Percentiles rank a stretch among this genome's conserved stretches.
Conservation (phyloP, 352 stramenopile genomes). For the Phytopythium ostracodes region DNA sequence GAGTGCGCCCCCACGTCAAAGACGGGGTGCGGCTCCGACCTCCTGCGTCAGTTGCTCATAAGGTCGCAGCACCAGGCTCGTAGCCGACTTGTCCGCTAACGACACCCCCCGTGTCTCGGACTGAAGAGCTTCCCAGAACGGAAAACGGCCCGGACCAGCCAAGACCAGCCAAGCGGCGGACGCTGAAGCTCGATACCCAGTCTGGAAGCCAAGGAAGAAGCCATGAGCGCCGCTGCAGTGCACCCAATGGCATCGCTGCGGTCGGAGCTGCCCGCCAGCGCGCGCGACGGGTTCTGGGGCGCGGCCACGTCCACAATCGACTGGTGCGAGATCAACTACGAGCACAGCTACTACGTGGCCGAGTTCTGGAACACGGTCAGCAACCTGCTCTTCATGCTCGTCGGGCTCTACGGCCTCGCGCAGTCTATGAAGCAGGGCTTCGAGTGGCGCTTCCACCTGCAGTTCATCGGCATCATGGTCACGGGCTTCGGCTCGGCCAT, state of each 20-base stretch:
- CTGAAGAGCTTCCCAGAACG: not conserved
- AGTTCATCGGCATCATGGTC: slow-evolving; percentile 75
- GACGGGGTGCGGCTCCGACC: not conserved
- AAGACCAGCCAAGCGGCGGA: too few species aligned
- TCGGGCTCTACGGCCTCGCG: slow-evolving; percentile 69
- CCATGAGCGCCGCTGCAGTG: slow-evolving; percentile 8
- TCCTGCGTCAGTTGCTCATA: not conserved
- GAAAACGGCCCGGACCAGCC: not conserved
- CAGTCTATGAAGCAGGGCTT: slow-evolving; percentile 62
- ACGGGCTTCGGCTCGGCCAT: slow-evolving; percentile 78
- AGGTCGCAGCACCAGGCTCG: too few species aligned
- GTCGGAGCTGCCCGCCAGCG: not conserved
- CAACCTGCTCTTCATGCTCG: slow-evolving; percentile 73
- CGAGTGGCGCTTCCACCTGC: slow-evolving; percentile 69
- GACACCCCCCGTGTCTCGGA: not conserved
- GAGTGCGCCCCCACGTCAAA: not conserved
- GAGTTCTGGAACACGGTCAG: slow-evolving; percentile 89
- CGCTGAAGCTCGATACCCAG: not conserved
- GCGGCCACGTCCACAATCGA: slow-evolving; percentile 73
- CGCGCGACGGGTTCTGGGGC: slow-evolving; percentile 52
- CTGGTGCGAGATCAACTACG: slow-evolving; percentile 87
- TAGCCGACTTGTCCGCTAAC: not conserved
- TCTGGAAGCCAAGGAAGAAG: not conserved
- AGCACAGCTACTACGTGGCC: slow-evolving; percentile 72
- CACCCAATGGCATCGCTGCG: not conserved